Conservation (phyloP, 257 asterid genomes). For the Primulina huaijiensis region DNA sequence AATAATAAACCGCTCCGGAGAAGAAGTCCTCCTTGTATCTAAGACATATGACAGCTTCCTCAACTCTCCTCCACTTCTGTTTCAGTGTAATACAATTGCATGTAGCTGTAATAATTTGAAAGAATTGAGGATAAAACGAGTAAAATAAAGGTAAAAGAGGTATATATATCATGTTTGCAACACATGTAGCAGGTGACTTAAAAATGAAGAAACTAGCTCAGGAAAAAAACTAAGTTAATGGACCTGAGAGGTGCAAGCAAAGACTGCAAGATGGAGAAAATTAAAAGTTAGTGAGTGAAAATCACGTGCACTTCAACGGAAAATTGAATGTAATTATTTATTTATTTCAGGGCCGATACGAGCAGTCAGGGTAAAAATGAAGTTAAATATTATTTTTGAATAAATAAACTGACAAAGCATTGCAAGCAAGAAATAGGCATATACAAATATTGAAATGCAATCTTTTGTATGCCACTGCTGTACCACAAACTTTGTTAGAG, state of each 20-base stretch:
- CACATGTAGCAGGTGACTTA: not conserved
- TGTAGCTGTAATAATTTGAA: not conserved
- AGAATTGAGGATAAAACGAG: not conserved
- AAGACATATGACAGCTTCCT: too few relatives aligned
- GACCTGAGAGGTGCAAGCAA: constrained; percentile 34
- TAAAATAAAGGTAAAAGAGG: not conserved
- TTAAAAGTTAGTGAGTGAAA: constrained; percentile 17
- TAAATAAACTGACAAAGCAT: not conserved
- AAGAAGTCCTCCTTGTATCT: not conserved
- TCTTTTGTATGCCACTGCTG: constrained; percentile 17
- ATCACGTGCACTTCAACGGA: constrained; percentile 25
- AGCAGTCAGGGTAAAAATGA: constrained; percentile 8
- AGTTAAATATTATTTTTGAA: not conserved
- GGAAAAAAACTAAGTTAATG: constrained; percentile 30
- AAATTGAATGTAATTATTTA: constrained; percentile 14
- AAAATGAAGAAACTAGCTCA: not conserved
- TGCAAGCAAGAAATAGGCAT: not conserved
- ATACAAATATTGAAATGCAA: constrained; percentile 9
- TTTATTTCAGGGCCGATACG: not conserved
- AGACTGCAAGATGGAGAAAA: constrained; percentile 29
- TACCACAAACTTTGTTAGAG: not conserved
- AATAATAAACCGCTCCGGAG: not conserved
- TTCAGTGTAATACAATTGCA: not conserved
- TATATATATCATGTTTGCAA: not conserved
- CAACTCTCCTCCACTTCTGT: not conserved